phyloP scores from a whole-genome alignment of 352 stramenopile species.

The Blastocystis sp. region DNA sequence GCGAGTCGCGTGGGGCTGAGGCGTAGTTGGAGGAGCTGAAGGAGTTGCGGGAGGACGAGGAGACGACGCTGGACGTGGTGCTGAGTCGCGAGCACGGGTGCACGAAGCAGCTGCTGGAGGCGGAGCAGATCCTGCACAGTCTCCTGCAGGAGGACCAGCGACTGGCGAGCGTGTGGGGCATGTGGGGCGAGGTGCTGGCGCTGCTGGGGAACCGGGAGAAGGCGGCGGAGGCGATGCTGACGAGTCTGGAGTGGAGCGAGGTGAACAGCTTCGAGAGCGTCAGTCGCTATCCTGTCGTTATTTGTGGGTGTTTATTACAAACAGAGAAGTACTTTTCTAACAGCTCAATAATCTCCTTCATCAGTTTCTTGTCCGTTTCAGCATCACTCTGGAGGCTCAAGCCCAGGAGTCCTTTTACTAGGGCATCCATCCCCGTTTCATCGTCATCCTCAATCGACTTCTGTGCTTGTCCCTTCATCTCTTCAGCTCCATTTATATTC shows the following conservation, averaged over 20 bases:
- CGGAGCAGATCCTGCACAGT: background rate
- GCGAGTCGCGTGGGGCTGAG: background rate
- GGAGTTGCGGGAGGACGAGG: background rate
- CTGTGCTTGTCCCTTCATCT: too few species aligned
- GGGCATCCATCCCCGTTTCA: too few species aligned
- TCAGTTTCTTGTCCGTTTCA: too few species aligned
- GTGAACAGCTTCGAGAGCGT: conserved; percentile 47
- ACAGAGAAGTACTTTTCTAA: too few species aligned
- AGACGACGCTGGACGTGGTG: conserved; percentile 8
- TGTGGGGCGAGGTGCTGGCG: conserved; percentile 19
- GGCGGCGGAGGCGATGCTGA: conserved; percentile 11
- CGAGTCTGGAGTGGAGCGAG: conserved; percentile 18
- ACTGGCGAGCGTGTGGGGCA: background rate
- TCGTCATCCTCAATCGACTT: too few species aligned
- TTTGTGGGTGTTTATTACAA: conserved; percentile 54
- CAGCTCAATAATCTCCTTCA: too few species aligned
- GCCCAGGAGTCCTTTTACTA: too few species aligned
- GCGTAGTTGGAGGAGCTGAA: conserved; percentile 8
- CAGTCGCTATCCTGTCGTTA: background rate
- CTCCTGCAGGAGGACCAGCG: conserved; percentile 20
- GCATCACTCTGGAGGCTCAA: too few species aligned
- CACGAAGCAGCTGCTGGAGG: background rate
- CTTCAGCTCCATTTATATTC: too few species aligned
- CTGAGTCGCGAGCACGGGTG: background rate
- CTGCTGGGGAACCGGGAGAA: conserved; percentile 20